Conservation (phyloP, 805 yeast genomes). For the Saturnispora galanensis region DNA sequence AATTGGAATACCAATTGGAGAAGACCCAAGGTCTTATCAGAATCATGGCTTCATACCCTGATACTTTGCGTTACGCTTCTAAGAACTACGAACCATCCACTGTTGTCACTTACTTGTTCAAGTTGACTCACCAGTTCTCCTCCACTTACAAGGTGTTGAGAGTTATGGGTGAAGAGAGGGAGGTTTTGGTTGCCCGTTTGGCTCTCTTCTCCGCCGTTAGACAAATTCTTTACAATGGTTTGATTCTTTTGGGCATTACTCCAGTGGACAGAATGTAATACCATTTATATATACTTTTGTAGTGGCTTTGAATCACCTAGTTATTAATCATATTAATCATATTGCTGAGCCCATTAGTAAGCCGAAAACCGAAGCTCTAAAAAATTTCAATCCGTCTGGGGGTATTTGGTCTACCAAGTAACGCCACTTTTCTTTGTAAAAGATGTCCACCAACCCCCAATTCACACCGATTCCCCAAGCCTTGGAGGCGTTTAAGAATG, state of each 20-base stretch:
- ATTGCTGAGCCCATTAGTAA: conserved; percentile 7
- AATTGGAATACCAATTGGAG: conserved; percentile 21
- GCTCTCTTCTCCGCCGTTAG: conserved; percentile 86
- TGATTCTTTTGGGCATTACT: conserved; percentile 81
- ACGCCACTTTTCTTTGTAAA: too few species aligned
- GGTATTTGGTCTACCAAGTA: too few species aligned
- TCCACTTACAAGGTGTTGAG: conserved; percentile 93
- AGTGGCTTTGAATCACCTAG: too few species aligned
- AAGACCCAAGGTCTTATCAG: conserved; percentile 52
- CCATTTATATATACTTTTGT: not conserved
- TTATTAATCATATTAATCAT: too few species aligned
- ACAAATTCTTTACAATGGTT: conserved; percentile 83
- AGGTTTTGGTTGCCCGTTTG: conserved; percentile 80
- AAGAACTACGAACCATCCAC: conserved; percentile 90
- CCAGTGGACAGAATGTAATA: conserved; percentile 98
- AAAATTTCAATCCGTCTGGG: not conserved
- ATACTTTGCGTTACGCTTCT: conserved; percentile 70
- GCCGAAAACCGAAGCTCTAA: not conserved
- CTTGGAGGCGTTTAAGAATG: conserved; percentile 57
- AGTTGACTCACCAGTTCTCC: conserved; percentile 85
- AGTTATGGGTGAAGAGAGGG: conserved; percentile 92
- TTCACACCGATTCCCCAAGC: conserved; percentile 62
- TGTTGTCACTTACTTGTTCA: conserved; percentile 86
- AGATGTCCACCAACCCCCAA: conserved; percentile 4
- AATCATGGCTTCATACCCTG: conserved; percentile 83